phyloP scores from a whole-genome alignment of 2,329 filamentous ascomycete species.

The Fusarium temperatum region DNA sequence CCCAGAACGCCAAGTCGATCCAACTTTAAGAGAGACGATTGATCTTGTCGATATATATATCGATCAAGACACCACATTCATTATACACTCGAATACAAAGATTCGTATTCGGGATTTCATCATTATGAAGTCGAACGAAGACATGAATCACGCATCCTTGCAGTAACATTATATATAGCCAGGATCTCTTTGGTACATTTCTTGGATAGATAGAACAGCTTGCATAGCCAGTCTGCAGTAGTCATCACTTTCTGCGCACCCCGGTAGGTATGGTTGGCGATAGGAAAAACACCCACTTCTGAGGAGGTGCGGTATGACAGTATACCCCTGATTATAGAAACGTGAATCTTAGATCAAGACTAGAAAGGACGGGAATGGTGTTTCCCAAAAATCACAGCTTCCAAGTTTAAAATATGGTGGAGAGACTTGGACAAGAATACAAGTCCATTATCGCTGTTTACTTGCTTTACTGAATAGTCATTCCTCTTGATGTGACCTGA shows the following conservation, averaged over 20 bases:
- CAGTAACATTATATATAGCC: slow-evolving; percentile 29
- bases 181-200: slow-evolving; percentile 36
- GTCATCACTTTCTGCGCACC: neutral
- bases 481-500: slow-evolving; percentile 1
- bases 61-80: neutral
- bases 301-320: neutral
- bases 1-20: slow-evolving; percentile 51
- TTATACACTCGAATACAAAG: slow-evolving; percentile 10
- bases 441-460: slow-evolving; percentile 20
- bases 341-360: slow-evolving; percentile 15
- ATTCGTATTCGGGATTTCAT: slow-evolving; percentile 18
- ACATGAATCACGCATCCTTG: slow-evolving; percentile 24
- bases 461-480: slow-evolving; percentile 7
- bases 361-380: neutral
- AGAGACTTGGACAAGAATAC: slow-evolving; percentile 22
- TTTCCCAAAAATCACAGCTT: neutral
- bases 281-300: slow-evolving; percentile 12
- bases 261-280: slow-evolving; percentile 6
- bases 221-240: slow-evolving; percentile 6
- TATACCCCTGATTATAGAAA: slow-evolving; percentile 20
- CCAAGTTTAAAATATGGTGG: neutral
- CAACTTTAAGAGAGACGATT: slow-evolving; percentile 52
- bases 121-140: slow-evolving; percentile 35
- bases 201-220: slow-evolving; percentile 23
- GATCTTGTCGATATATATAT: neutral